phyloP scores from a whole-genome alignment of 768 basidiomycete genomes.

The Trichaptum fuscoviolaceum region DNA sequence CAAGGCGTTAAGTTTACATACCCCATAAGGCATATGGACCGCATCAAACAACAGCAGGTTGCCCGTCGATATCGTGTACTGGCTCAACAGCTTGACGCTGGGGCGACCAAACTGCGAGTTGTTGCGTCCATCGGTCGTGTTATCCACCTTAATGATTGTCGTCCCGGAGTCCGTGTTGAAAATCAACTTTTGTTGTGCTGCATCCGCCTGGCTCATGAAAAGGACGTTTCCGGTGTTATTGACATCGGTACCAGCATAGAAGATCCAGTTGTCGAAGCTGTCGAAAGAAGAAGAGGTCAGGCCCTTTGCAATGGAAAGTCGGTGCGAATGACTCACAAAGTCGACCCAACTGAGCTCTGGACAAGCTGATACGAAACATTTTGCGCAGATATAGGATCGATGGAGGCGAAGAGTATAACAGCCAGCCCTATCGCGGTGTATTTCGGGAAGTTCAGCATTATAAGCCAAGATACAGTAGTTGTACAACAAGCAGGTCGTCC shows the following conservation, averaged over 20 bases:
- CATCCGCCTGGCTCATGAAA: constrained; percentile 27
- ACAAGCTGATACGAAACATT: not conserved
- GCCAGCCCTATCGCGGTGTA: not conserved
- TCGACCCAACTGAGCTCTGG: not conserved
- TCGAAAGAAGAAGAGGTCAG: not conserved
- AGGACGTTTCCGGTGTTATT: not conserved
- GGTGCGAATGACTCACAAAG: not conserved
- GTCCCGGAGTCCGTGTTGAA: constrained; percentile 15
- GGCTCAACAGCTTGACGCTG: not conserved
- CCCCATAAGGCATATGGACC: constrained; percentile 14
- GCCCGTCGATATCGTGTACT: constrained; percentile 7
- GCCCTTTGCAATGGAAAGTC: not conserved
- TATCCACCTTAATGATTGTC: constrained; percentile 21
- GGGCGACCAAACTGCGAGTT: not conserved
- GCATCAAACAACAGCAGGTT: constrained; percentile 14
- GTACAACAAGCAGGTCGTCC: not conserved
- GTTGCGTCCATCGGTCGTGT: constrained; percentile 13
- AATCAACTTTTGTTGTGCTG: constrained; percentile 29
- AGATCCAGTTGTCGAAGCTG: constrained; percentile 57
- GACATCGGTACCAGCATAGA: constrained; percentile 33
- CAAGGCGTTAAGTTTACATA: constrained; percentile 1
- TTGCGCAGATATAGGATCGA: not conserved
- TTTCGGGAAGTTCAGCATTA: not conserved
- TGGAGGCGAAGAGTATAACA: not conserved
- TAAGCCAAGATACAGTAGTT: not conserved